phyloP scores from a whole-genome alignment of 2,329 filamentous ascomycete genomes.

The Fusarium subglutinans region DNA sequence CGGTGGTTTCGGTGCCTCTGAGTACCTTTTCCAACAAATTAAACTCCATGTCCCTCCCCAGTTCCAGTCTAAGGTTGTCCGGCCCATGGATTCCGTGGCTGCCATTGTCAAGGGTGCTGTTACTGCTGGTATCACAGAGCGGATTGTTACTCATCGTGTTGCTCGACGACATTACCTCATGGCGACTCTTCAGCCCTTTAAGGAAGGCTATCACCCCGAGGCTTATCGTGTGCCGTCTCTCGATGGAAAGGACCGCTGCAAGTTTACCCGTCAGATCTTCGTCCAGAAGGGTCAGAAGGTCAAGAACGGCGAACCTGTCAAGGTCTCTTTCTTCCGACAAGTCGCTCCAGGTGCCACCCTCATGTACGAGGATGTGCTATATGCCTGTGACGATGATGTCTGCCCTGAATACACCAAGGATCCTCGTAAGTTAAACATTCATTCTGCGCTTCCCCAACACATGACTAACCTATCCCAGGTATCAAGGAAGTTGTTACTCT shows the following conservation, averaged over 20 bases:
- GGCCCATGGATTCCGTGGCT: constrained; percentile 98
- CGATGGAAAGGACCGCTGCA: constrained; percentile 97
- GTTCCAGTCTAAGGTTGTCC: constrained; percentile 97
- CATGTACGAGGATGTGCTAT: constrained; percentile 99
- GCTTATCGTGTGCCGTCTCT: constrained; percentile 96
- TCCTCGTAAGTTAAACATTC: constrained; percentile 77
- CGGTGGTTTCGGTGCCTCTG: constrained; percentile 96
- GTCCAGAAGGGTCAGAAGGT: constrained; percentile 98
- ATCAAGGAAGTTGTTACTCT: constrained; percentile 99
- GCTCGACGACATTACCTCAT: constrained; percentile 98
- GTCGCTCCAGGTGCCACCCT: constrained; percentile 96
- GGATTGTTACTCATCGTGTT: constrained; percentile 95
- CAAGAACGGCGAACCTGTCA: constrained; percentile 98
- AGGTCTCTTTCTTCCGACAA: constrained; percentile 98
- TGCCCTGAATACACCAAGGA: constrained; percentile 99
- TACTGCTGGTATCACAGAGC: constrained; percentile 96
- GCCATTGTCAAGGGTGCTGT: constrained; percentile 99
- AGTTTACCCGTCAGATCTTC: constrained; percentile 98
- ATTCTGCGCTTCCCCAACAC: background rate
- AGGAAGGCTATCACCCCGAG: constrained; percentile 97
- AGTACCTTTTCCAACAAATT: constrained; percentile 99
- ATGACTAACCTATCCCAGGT: constrained; percentile 63
- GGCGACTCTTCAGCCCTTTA: constrained; percentile 98
- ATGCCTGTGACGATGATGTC: constrained; percentile 97
- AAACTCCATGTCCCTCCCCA: constrained; percentile 98